Conservation (phyloP, 2,329 filamentous ascomycete genomes). For the Fusarium sp. region DNA sequence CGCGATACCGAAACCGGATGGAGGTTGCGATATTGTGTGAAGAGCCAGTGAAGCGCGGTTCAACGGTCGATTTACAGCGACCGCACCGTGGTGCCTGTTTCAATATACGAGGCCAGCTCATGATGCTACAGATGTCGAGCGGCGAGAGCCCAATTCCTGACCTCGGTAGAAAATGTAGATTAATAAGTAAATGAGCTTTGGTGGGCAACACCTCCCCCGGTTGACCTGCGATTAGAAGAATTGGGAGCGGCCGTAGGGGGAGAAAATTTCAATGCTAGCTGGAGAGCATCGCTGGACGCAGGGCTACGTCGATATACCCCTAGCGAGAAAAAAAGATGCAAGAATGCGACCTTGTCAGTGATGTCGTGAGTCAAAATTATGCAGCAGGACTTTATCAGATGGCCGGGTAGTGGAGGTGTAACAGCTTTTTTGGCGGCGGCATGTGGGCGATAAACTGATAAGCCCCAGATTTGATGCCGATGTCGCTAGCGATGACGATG, state of each 20-base stretch:
- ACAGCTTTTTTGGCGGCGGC: slow-evolving; percentile 23
- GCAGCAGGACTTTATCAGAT: slow-evolving; percentile 37
- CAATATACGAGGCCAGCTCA: slow-evolving; percentile 60
- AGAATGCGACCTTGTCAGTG: slow-evolving; percentile 4
- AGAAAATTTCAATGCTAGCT: slow-evolving; percentile 40
- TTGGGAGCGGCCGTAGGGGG: slow-evolving; percentile 40
- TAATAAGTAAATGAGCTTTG: slow-evolving; percentile 26
- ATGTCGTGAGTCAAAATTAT: slow-evolving; percentile 39
- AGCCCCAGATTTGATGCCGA: slow-evolving; percentile 42
- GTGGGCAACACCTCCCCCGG: slow-evolving; percentile 37
- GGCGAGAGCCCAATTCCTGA: slow-evolving; percentile 21
- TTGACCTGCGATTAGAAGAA: slow-evolving; percentile 34
- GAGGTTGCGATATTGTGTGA: slow-evolving; percentile 14
- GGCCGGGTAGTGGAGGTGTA: slow-evolving; percentile 37
- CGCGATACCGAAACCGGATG: slow-evolving; percentile 25
- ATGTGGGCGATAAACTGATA: slow-evolving; percentile 50
- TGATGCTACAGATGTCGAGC: slow-evolving; percentile 48
- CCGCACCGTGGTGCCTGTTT: slow-evolving; percentile 56
- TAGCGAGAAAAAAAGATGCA: slow-evolving; percentile 2
- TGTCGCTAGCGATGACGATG: slow-evolving; percentile 41
- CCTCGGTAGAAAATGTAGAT: slow-evolving; percentile 9
- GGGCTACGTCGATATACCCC: slow-evolving; percentile 5
- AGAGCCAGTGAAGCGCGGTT: slow-evolving; percentile 12
- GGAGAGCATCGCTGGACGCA: slow-evolving; percentile 40
- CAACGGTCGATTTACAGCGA: slow-evolving; percentile 35